phyloP scores from a whole-genome alignment of 2,329 filamentous ascomycete species.

The Botryotinia calthae region DNA sequence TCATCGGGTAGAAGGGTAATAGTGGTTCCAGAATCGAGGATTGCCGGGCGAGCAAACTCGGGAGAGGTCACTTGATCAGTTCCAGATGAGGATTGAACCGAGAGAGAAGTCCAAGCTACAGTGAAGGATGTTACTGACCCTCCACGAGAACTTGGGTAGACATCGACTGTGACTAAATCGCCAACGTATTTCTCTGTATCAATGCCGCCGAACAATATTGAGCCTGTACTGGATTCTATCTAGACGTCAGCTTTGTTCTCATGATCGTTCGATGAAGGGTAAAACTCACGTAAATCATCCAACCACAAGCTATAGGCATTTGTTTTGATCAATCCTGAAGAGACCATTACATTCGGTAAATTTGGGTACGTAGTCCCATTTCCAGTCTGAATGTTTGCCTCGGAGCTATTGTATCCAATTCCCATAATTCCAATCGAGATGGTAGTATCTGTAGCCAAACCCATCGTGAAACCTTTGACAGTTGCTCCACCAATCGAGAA shows the following conservation, averaged over 20 bases:
- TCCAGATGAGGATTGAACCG: constrained; percentile 41
- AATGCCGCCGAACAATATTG: constrained; percentile 46
- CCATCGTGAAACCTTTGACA: constrained; percentile 53
- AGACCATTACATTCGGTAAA: constrained; percentile 38
- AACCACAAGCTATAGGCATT: constrained; percentile 43
- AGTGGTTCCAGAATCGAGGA: constrained; percentile 66
- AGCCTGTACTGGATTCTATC: constrained; percentile 37
- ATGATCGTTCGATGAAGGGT: neutral
- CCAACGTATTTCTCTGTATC: constrained; percentile 48
- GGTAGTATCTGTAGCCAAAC: constrained; percentile 49
- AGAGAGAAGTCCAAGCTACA: constrained; percentile 38
- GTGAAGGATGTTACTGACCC: constrained; percentile 33
- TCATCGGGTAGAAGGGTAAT: constrained; percentile 62
- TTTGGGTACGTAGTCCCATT: constrained; percentile 43
- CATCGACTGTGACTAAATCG: constrained; percentile 37
- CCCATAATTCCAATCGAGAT: constrained; percentile 58
- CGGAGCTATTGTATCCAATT: constrained; percentile 49
- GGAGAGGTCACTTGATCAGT: constrained; percentile 37
- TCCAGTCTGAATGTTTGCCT: constrained; percentile 48
- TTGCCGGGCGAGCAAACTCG: constrained; percentile 46
- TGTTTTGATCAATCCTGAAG: constrained; percentile 46
- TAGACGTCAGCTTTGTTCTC: constrained; percentile 22
- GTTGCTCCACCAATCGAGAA: constrained; percentile 51
- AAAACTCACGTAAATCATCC: constrained; percentile 39
- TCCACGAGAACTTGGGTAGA: constrained; percentile 30